Evolutionary conservation across 2,329 filamentous ascomycete species (phyloP).

Genomic region (Fusarium nematophilum): DNA sequence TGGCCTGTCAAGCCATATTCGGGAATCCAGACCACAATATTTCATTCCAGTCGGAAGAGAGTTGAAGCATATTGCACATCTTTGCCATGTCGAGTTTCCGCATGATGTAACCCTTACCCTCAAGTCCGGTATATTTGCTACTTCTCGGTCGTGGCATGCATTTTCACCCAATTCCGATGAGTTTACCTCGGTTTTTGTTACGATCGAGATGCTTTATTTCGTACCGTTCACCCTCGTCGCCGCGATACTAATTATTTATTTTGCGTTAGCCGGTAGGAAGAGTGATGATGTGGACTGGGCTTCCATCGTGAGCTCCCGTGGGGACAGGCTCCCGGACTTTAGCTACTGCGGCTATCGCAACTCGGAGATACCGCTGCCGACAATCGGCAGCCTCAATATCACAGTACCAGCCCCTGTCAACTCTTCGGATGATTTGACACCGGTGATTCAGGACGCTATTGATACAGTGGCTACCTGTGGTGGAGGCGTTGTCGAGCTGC

Average conservation of each 20-base stretch:
- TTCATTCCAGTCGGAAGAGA: too few species aligned
- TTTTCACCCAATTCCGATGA: too few species aligned
- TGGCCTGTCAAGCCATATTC: too few species aligned
- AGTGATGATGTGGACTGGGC: constrained; percentile 29
- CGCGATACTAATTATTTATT: constrained; percentile 16
- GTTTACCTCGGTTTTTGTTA: too few species aligned
- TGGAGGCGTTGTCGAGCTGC: constrained; percentile 28
- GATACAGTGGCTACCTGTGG: constrained; percentile 12
- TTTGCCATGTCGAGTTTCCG: too few species aligned
- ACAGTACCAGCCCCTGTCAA: neutral
- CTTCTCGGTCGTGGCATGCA: too few species aligned
- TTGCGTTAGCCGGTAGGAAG: neutral
- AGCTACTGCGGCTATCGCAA: constrained; percentile 36
- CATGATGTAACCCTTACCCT: too few species aligned
- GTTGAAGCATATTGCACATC: too few species aligned
- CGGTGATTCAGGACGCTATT: constrained; percentile 28
- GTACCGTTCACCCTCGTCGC: constrained; percentile 3
- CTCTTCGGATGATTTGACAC: constrained; percentile 12
- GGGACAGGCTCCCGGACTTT: constrained; percentile 36
- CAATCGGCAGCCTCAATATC: neutral
- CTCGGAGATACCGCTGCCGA: constrained; percentile 29
- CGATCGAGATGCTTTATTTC: neutral
- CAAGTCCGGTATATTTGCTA: too few species aligned
- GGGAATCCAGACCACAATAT: too few species aligned
- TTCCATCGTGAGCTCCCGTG: constrained; percentile 10